A percentile compares a stretch with the other conserved stretches of the same genome.
phyloP scores from a whole-genome alignment of 805 yeast genomes.

The Danielia oregonensis region DNA sequence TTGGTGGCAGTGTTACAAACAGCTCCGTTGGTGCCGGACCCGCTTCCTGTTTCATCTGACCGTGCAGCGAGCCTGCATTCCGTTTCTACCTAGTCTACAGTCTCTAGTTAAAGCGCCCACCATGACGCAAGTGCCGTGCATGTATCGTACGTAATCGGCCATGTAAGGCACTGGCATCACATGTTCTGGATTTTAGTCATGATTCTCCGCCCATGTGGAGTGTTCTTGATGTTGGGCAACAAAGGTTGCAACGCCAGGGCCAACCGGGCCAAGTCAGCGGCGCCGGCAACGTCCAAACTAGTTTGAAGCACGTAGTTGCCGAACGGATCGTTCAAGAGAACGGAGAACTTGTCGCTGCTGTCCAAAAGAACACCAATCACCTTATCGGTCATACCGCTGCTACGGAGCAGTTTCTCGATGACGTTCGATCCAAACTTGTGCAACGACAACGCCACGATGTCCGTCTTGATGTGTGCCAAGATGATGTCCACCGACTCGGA shows the following conservation, averaged over 20 bases:
- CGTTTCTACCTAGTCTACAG: too few species aligned
- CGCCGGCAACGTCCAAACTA: slow-evolving; percentile 52
- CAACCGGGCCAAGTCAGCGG: slow-evolving; percentile 49
- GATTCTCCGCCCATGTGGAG: slow-evolving; percentile 96
- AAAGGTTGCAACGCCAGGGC: slow-evolving; percentile 66
- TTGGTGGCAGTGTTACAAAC: too few species aligned
- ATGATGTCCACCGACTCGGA: slow-evolving; percentile 29
- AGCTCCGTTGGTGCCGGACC: too few species aligned
- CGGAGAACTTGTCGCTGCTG: slow-evolving; percentile 31
- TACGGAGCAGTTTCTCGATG: slow-evolving; percentile 52
- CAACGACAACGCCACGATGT: slow-evolving; percentile 45
- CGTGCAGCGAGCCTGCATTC: too few species aligned
- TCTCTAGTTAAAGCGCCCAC: too few species aligned
- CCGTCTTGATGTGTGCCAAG: slow-evolving; percentile 32
- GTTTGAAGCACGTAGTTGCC: slow-evolving; percentile 62
- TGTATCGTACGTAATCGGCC: too few species aligned
- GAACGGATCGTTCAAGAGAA: slow-evolving; percentile 52
- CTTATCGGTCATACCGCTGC: slow-evolving; percentile 42
- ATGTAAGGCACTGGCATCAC: too few species aligned
- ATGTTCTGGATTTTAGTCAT: slow-evolving; percentile 58
- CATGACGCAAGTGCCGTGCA: too few species aligned
- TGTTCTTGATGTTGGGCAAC: slow-evolving; percentile 73
- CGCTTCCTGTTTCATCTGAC: too few species aligned
- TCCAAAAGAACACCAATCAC: slow-evolving; percentile 42
- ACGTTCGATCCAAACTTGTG: slow-evolving; percentile 63